Base-by-base conservation (phyloP, 2,329 filamentous ascomycete genomes). In the Claviceps pusilla region DNA sequence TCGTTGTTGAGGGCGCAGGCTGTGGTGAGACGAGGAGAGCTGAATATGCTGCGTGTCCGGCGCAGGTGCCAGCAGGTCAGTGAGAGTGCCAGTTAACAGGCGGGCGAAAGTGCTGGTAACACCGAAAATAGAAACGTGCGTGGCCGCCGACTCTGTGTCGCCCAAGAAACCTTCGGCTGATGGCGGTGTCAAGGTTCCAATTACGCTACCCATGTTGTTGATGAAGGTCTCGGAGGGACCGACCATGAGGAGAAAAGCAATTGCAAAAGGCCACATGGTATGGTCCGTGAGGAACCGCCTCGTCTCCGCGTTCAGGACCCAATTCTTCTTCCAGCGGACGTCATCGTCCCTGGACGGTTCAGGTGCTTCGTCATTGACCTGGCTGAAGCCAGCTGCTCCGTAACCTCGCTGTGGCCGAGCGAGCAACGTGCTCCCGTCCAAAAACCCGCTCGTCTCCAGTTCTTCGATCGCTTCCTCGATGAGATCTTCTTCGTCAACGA, bases 221-320 rank as follows among this genome's bases (percentile, higher is more conserved):
- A 97, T 89, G 67, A 96, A 98, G 11, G 91, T 87, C 70, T 98
- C 93, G n/a, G 90, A 91, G 0, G 93, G 91, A 0, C 93, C 93
- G 53, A 90, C 87, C 61, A 95, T 87, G 58, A 97, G 78, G 68
- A 97, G 88, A 70, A 98, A 97, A 24, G 89, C 90, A 0, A 84
- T 73, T 0, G 91, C 89, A 60, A 98, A 84, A 65, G 83, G 87
- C 91, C 91, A 98, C 91, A 97, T 97, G 12, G 89, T 96, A 57
- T 79, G 83, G 61, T 98, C 93, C 29, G 80, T 77, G 10, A 98
- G 76, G 67, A 97, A 98, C 3, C 82, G 76, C 12, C 83, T 77
- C 0, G 93, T 97, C 66, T 96, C 91, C 48, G 87, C 88, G 62
- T 97, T 97, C 60, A 97, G 78, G 4, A 96, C 76, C 83, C 86